Evolutionary conservation across 1,284 basidiomycete species (phyloP).

Genomic region (Moniliophthora roreri): DNA sequence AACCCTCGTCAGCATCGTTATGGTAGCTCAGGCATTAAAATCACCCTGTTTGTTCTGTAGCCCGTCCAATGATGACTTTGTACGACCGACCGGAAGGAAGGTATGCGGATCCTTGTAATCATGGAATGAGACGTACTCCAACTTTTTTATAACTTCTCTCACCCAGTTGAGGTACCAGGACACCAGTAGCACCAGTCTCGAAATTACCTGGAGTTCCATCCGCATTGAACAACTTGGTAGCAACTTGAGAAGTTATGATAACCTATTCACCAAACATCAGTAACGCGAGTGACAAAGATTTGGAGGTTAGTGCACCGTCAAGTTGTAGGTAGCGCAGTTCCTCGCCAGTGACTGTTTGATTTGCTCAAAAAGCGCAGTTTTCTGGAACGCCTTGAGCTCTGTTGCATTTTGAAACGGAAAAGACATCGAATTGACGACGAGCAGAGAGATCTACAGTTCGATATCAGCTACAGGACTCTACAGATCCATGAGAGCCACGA

Average conservation of each 20-base stretch:
- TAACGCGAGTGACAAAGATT: conserved; percentile 1
- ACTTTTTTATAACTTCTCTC: background rate
- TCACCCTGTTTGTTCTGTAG: conserved; percentile 33
- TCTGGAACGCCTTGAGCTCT: conserved; percentile 35
- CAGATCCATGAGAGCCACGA: background rate
- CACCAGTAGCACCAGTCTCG: conserved; percentile 17
- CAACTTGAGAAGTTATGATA: conserved; percentile 65
- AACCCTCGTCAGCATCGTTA: background rate
- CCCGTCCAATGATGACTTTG: conserved; percentile 33
- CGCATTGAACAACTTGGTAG: conserved; percentile 60
- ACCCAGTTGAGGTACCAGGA: conserved; percentile 15
- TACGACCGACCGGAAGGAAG: conserved; percentile 35
- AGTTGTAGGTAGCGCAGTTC: conserved; percentile 43
- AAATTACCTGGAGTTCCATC: conserved; percentile 58
- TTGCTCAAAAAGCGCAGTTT: conserved; percentile 44
- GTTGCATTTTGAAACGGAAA: conserved; percentile 58
- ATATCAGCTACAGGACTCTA: conserved; percentile 6
- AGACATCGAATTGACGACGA: conserved; percentile 66
- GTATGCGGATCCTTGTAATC: conserved; percentile 36
- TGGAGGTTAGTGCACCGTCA: conserved; percentile 44
- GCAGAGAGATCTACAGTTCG: conserved; percentile 41
- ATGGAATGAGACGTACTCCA: too few species aligned
- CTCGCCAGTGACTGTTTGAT: conserved; percentile 54
- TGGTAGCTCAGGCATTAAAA: background rate
- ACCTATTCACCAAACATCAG: conserved; percentile 38